Evolutionary conservation across 805 yeast genomes (phyloP), one percentile per base, ranked within the genome.

Genomic region (Lachancea thermotolerans): DNA sequence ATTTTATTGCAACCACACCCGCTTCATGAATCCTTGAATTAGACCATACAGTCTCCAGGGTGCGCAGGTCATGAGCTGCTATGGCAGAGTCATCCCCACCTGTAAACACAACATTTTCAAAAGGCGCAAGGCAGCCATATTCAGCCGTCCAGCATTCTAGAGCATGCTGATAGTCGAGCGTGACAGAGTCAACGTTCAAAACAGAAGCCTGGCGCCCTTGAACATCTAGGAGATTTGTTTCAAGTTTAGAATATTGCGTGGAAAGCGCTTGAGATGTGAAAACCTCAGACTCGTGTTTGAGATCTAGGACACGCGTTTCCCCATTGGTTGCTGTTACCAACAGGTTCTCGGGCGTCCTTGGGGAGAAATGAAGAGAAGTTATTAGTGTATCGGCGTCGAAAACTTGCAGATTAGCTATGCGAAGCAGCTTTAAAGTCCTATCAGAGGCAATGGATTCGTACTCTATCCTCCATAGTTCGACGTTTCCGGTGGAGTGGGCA

Each of bases 11-110:
- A 2, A 89, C 91, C 1, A 91, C 87, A 1, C 99, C 99, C 0
- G 98, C 96, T 35, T 79, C 84, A 60, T 91, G 98, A 17, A 85
- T 72, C 45, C 86, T 74, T 4, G 68, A 64, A 42, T 69, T 60
- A 6, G 59, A 47, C 54, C 66, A 55, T 30, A 67, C 54, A 2
- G 49, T 37, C 2, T 55, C 54, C 55, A 69, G 56, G 51, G 64
- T 49, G 49, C 83, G 67, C 9, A 74, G 42, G 62, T 90, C 97
- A 58, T 82, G 88, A 1, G 90, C 90, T 28, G 81, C 78, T 11
- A 91, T 66, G 12, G 71, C 66, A 6, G 84, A 74, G 65, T 93
- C 98, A 60, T 91, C 99, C 12, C 98, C 98, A 4, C 98, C 99
- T 2, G 89, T 78, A 53, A 82, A 84, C 0, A 88, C 69, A 0